Base-by-base conservation (phyloP, 345 rosid species). In the Microcos paniculata region DNA sequence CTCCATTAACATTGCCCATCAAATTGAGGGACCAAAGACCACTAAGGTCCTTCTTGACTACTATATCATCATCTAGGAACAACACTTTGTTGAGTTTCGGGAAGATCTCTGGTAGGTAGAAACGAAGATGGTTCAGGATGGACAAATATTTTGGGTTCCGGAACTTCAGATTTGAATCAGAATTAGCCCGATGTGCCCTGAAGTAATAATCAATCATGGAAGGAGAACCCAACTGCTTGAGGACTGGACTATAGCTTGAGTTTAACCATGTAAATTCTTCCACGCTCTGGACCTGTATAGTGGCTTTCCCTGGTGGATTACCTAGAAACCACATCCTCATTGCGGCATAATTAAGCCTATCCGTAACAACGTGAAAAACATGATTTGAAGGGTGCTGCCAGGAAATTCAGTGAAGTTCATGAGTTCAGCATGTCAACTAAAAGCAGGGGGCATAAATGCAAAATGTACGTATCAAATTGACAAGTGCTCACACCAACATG, bases 281-380 rank as follows among this genome's bases (percentile, higher is more conserved):
- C 70, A 96, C 85, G 77, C 86, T 91, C 89, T 93, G 97, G 81
- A 96, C 97, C 90, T 96, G 92, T 82, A 93, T 68, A 16, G 95
- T 80, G 66, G 97, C 98, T 77, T 84, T 87, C 53, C 92, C 91
- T 0, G 93, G 97, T 70, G 92, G 93, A 87, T 96, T 90, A 76
- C 68, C 84, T 58, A 96, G 83, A 88, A 96, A 93, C 99, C 99
- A 96, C 98, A 96, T 96, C 80, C 94, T 88, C 99, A 96, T 96
- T 66, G 98, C 97, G 9, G 95, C 98, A 82, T 92, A 93, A 77
- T 96, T 96, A 78, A 96, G 98, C 76, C 87, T 88, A 86, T 96
- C 98, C 3, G 97, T 93, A 71, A 96, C 98, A 55, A 93, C 75
- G 85, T 96, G 99, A 85, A 96, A 92, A 77, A 96, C 97, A 80